Evolutionary conservation across 495 filamentous ascomycete species (phyloP), one percentile per base, ranked within the genome.

Genomic region (Aspergillus bridgeri): DNA sequence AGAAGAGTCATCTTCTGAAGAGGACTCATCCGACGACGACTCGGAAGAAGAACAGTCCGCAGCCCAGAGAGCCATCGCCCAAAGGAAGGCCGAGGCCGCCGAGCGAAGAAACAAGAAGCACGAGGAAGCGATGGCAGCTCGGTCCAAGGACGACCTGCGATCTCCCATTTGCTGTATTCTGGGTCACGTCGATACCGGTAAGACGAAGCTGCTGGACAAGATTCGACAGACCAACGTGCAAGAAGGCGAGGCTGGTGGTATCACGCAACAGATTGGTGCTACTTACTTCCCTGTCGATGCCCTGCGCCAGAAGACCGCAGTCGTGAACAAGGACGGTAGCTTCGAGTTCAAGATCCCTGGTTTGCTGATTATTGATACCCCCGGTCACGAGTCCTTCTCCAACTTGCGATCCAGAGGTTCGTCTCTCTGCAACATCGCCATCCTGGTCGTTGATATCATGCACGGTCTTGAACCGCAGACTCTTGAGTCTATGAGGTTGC

Each of bases 101-200:
- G 91, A 92, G 58, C 83, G 92, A 57, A 84, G 93, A 58, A 87
- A 90, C 74, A 89, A 89, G 75, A 84, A 90, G 54, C 90, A 96
- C 69, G 89, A 96, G 69, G 93, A 92, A 53, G 94, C 94, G 22
- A 67, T 97, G 69, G 92, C 91, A 42, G 94, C 93, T 56, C 83
- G 92, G 53, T 97, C 92, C 0, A 91, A 89, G 75, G 90, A 98
- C 66, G 85, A 99, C 71, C 87, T 99, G 24, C 89, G 95, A 33
- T 97, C 93, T 51, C 94, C 94, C 38, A 99, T 99, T 72, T 99
- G 95, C 79, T 97, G 93, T 87, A 98, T 99, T 82, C 83, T 99
- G 49, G 95, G 95, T 59, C 95, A 99, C 82, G 95, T 99, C 81
- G 95, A 99, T 85, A 99, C 95, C 42, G 95, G 95, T 66, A 99